Evolutionary conservation across 352 stramenopile genomes (phyloP), one percentile per base, ranked within the genome.

Genomic region (Elongisporangium prolatum): DNA sequence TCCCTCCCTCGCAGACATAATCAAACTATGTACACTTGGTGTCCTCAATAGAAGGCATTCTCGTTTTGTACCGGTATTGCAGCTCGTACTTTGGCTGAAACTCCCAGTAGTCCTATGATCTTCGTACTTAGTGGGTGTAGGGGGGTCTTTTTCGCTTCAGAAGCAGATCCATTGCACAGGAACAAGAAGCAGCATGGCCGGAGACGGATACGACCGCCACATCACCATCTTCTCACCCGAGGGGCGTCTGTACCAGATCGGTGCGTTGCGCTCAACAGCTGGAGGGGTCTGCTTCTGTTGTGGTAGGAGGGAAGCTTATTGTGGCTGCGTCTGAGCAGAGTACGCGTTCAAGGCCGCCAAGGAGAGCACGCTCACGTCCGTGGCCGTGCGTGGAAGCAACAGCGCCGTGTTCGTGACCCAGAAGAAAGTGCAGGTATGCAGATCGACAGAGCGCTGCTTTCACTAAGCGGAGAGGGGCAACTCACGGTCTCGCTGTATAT

Each of bases 191-290:
- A 73, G 53, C 62, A 96, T 96, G 86, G 66, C 88, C 63, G 81
- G 84, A 69, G 85, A 91, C 72, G 87, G 84, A 88, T 96, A 96
- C 74, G 88, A 96, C 64, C 81, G 88, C 68, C 80, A 96, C 73
- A 93, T 99, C 73, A 99, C 97, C 50, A 99, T 99, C 72, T 99
- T 99, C 77, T 99, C 95, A 59, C 97, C 97, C 10, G 95, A 99
- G 71, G 97, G 97, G 48, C 87, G 96, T 21, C 86, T 99, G 49
- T 99, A 99, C 75, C 97, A 99, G 84, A 98, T 98, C 64, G 87
- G 86, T 95, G 52, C 56, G 77, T 73, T 48, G 3, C 9, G 54
- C 24, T 24, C 20, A 22, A 13, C 10, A 48, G 13, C 4, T 48
- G 20, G 22, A 4, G n/a, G 18, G n/a, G 40, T 14, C 4, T 21